Evolutionary conservation across 2,329 filamentous ascomycete genomes (phyloP).

Genomic region (Fusarium haematococcum): DNA sequence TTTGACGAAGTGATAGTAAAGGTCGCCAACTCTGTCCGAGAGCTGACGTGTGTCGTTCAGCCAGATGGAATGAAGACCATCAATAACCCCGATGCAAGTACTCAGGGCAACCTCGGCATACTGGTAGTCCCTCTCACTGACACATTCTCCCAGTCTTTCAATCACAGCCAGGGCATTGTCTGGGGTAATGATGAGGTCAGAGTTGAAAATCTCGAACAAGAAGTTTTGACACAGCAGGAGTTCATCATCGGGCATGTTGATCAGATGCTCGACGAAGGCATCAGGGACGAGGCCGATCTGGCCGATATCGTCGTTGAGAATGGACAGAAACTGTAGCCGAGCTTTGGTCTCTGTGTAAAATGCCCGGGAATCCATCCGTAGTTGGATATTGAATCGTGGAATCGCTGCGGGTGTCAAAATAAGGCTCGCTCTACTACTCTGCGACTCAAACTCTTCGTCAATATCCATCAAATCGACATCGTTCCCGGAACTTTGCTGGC

Average conservation of each 20-base stretch:
- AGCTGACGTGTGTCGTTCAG: constrained; percentile 68
- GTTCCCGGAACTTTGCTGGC: constrained; percentile 45
- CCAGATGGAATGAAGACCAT: constrained; percentile 74
- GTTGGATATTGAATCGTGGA: constrained; percentile 59
- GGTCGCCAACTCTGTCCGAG: constrained; percentile 74
- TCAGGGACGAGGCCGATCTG: constrained; percentile 64
- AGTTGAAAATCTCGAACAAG: constrained; percentile 64
- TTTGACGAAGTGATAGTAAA: constrained; percentile 83
- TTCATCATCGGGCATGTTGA: constrained; percentile 64
- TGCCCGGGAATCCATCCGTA: constrained; percentile 56
- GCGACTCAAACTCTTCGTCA: constrained; percentile 73
- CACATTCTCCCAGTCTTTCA: constrained; percentile 62
- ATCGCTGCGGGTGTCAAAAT: constrained; percentile 53
- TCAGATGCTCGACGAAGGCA: constrained; percentile 61
- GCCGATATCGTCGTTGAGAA: constrained; percentile 56
- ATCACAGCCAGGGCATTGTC: constrained; percentile 62
- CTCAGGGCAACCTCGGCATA: constrained; percentile 80
- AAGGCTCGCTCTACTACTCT: constrained; percentile 61
- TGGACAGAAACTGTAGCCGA: constrained; percentile 59
- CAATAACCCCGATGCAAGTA: constrained; percentile 75
- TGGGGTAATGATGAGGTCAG: constrained; percentile 63
- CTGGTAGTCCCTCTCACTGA: constrained; percentile 70
- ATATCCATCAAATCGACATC: constrained; percentile 72
- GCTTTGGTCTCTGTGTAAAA: constrained; percentile 62
- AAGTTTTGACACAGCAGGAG: constrained; percentile 64